These are phyloP conservation scores for Paramecium octaurelia DNA, from an alignment of 73 alveolate species.

Conservation along the genomic window DNA sequence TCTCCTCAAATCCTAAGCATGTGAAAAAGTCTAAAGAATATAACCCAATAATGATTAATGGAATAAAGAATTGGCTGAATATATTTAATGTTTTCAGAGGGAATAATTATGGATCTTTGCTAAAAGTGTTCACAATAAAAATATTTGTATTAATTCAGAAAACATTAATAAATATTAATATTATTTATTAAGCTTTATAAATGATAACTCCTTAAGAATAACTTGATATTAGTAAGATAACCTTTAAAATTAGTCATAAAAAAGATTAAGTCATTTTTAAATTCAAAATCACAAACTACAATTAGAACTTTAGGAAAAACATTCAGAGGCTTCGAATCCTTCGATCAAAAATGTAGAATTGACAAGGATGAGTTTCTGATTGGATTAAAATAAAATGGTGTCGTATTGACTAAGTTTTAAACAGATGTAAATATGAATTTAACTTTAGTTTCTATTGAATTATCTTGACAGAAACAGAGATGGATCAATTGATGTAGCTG, in stretches of 20 bases:
- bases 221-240: background rate
- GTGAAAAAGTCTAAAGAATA: no score
- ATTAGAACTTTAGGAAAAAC: conserved; percentile 85
- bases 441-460: conserved; percentile 1
- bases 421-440: conserved; percentile 67
- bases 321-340: conserved; percentile 83
- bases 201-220: conserved; percentile 38
- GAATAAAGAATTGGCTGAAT: no score
- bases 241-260: background rate
- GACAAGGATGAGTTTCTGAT: conserved; percentile 89
- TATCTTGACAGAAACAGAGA: conserved; percentile 34
- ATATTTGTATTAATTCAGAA: background rate
- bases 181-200: background rate
- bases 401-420: conserved; percentile 81
- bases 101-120: no score
- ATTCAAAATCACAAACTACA: background rate
- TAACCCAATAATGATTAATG: no score
- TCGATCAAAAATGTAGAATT: conserved; percentile 87
- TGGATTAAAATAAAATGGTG: conserved; percentile 89
- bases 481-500: conserved; percentile 48
- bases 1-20: no score
- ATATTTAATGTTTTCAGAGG: no score
- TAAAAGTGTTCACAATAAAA: no score
- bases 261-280: background rate
- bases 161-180: background rate